phyloP scores from a whole-genome alignment of 2,329 filamentous ascomycete genomes.

The Colletotrichum tanaceti region DNA sequence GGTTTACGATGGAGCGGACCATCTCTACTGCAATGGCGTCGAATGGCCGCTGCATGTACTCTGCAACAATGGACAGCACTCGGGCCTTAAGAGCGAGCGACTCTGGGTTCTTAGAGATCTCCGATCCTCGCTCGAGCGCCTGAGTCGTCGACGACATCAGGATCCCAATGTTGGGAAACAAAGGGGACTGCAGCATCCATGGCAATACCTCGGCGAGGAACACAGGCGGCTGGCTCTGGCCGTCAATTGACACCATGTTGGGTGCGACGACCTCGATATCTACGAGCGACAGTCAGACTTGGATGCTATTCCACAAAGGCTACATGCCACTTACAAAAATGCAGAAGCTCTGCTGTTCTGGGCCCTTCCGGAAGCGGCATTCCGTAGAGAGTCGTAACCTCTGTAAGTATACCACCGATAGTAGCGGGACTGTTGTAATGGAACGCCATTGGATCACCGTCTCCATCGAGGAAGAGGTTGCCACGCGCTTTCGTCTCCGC shows the following conservation, averaged over 20 bases:
- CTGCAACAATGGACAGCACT: conserved; percentile 47
- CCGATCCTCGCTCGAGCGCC: conserved; percentile 41
- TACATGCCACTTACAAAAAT: conserved; percentile 45
- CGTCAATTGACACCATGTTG: conserved; percentile 49
- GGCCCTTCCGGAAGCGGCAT: conserved; percentile 44
- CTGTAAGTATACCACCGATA: conserved; percentile 42
- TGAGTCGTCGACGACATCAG: conserved; percentile 49
- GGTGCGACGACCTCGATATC: conserved; percentile 46
- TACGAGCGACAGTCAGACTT: conserved; percentile 17
- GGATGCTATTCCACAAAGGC: background rate
- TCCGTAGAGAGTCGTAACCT: conserved; percentile 54
- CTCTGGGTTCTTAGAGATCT: conserved; percentile 44
- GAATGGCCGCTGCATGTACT: conserved; percentile 42
- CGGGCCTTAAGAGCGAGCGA: conserved; percentile 44
- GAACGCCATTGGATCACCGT: conserved; percentile 43
- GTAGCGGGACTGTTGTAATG: conserved; percentile 36
- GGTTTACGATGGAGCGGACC: conserved; percentile 46
- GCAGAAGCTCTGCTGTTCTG: conserved; percentile 45
- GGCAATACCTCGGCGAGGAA: conserved; percentile 46
- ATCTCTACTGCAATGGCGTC: conserved; percentile 45
- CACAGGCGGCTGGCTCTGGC: conserved; percentile 42
- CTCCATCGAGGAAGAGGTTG: conserved; percentile 42
- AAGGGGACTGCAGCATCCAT: conserved; percentile 48
- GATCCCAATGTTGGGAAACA: conserved; percentile 47
- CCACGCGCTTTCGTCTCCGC: background rate